Base-by-base conservation (phyloP, 257 asterid species). In the Schizonepeta tenuifolia region DNA sequence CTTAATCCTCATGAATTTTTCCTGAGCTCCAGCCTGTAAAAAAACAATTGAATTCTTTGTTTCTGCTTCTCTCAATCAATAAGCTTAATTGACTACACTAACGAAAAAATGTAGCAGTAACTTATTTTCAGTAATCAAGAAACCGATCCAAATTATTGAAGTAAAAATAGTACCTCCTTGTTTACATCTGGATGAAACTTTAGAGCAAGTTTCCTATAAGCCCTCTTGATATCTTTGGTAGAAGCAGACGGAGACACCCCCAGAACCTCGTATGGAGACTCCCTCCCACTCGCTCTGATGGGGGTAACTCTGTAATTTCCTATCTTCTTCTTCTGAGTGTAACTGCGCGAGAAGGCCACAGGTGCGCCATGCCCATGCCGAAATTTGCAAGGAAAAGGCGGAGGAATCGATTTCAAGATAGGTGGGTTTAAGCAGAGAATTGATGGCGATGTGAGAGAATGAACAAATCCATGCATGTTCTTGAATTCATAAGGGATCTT, bases 141-240 rank as follows among this genome's bases (percentile, higher is more conserved):
- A 69, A 35, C 28, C 14, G 24, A 24, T n/a, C 38, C 38, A 47
- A 13, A 47, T 31, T 1, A 12, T 6, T 6, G 10, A 69, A 58
- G 22, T 75, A 85, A 59, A 9, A 2, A 21, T 80, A 90, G 17
- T 80, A 90, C 98, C 95, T 86, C 85, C 81, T 95, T 95, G 76
- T 91, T 95, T 14, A 91, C 98, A 87, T 95, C 97, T 20, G 98
- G 98, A 64, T 95, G 98, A 77, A 86, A 90, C 86, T 95, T 88
- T 1, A 95, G 90, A 77, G 98, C 99, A 63, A 91, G 93, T 85
- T 77, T 91, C 9, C 99, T 84, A 71, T 91, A 91, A 38, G 97
- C 97, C 86, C 93, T 85, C 71, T 91, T 95, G 80, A 95, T 90
- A 22, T 95, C 96, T 54, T 87, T 66, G 5, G 87, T 77, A 12